Conservation (phyloP, 2,329 filamentous ascomycete species). For the Colletotrichum somersetense region DNA sequence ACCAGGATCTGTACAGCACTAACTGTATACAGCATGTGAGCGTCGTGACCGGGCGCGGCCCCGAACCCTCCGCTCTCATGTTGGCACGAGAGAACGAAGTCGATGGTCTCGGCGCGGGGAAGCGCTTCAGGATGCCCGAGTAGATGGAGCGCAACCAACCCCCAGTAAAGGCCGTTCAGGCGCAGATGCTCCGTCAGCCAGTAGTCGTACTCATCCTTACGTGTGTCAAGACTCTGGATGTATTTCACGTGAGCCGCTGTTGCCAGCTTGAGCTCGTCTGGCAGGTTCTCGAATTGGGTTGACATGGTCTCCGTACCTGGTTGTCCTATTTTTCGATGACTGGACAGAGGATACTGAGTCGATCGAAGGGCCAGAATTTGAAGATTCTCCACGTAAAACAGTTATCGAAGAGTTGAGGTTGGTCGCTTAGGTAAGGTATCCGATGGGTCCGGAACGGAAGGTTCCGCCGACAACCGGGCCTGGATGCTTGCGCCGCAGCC, state of each 20-base stretch:
- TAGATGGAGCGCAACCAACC: slow-evolving; percentile 87
- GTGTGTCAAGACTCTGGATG: slow-evolving; percentile 90
- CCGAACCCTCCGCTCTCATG: slow-evolving; percentile 91
- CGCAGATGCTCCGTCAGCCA: slow-evolving; percentile 98
- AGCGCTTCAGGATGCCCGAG: slow-evolving; percentile 85
- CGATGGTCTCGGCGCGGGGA: slow-evolving; percentile 82
- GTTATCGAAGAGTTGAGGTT: slow-evolving; percentile 28
- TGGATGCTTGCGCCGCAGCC: background rate
- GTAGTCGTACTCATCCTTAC: slow-evolving; percentile 95
- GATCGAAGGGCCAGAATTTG: background rate
- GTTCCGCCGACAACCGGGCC: slow-evolving; percentile 34
- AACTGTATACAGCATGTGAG: slow-evolving; percentile 95
- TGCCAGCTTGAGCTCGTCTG: slow-evolving; percentile 61
- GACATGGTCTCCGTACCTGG: slow-evolving; percentile 48
- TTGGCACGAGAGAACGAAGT: slow-evolving; percentile 96
- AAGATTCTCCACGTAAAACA: slow-evolving; percentile 9
- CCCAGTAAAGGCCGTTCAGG: slow-evolving; percentile 97
- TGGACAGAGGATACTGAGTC: background rate
- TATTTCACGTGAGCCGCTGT: slow-evolving; percentile 83
- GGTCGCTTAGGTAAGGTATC: slow-evolving; percentile 33
- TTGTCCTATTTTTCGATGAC: background rate
- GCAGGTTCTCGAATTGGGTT: slow-evolving; percentile 49
- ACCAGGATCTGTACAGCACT: slow-evolving; percentile 95
- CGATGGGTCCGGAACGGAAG: slow-evolving; percentile 17
- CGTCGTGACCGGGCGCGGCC: slow-evolving; percentile 92